Conservation (phyloP, 441 rosid genomes). For the Syzygium syzygioides region DNA sequence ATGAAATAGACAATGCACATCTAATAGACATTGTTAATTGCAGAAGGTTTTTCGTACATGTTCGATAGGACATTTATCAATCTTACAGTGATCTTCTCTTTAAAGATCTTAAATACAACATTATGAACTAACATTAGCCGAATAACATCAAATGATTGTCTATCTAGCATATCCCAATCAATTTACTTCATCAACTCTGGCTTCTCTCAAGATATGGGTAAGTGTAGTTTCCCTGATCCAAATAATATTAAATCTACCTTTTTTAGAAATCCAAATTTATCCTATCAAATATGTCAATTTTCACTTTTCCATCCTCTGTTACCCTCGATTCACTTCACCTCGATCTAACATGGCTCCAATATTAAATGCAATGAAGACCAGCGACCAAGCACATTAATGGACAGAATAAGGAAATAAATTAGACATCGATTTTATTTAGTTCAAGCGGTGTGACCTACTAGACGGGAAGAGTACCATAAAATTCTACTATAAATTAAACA, state of each 20-base stretch:
- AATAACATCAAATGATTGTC: not conserved
- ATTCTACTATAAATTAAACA: not conserved
- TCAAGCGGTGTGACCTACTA: rapidly evolving
- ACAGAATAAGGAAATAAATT: not conserved
- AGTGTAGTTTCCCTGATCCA: not conserved
- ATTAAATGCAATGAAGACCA: not conserved
- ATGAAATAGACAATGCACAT: not conserved
- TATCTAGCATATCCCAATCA: not conserved
- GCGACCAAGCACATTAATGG: not conserved
- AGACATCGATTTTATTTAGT: not conserved
- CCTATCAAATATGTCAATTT: not conserved
- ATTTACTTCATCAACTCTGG: not conserved
- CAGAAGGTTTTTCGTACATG: not conserved
- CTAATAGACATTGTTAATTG: not conserved
- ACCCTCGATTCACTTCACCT: not conserved
- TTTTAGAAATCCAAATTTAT: not conserved
- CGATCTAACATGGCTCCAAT: not conserved
- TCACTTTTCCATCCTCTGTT: not conserved
- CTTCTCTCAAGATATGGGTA: not conserved
- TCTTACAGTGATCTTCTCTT: not conserved
- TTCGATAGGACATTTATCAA: not conserved
- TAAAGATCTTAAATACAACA: not conserved
- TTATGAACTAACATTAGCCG: not conserved
- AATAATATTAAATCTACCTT: not conserved
- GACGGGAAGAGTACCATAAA: not conserved